Percentiles rank a stretch among this genome's conserved stretches.
Evolutionary conservation across 345 rosid genomes (phyloP).

Genomic region (Brassica juncea): DNA sequence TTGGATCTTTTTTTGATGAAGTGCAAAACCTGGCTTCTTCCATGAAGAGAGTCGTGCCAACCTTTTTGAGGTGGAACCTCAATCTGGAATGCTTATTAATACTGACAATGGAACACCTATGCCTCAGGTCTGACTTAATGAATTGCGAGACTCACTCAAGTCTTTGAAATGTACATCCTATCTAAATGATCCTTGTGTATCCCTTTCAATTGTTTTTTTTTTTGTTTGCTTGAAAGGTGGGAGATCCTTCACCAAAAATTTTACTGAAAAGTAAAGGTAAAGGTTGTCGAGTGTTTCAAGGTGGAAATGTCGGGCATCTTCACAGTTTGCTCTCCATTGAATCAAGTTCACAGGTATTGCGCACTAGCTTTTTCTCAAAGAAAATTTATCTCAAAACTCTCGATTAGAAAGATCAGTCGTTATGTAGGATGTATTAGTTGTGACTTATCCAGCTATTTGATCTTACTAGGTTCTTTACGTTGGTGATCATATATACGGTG

Average conservation of each 20-base stretch:
- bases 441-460: slow-evolving; percentile 6
- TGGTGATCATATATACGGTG: slow-evolving; percentile 99
- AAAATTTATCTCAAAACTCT: background rate
- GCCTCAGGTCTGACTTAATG: slow-evolving; percentile 66
- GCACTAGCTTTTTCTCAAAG: background rate
- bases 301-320: slow-evolving; percentile 95
- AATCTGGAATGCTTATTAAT: slow-evolving; percentile 84
- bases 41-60: slow-evolving; percentile 85
- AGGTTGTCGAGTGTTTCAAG: slow-evolving; percentile 76
- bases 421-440: background rate
- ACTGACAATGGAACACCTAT: slow-evolving; percentile 97
- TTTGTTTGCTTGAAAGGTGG: slow-evolving; percentile 55
- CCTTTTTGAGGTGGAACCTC: slow-evolving; percentile 89
- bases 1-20: slow-evolving; percentile 41
- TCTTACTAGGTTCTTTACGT: slow-evolving; percentile 84
- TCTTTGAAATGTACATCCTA: background rate
- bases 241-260: slow-evolving; percentile 51
- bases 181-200: background rate
- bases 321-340: slow-evolving; percentile 92
- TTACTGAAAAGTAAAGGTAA: slow-evolving; percentile 45
- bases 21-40: slow-evolving; percentile 97
- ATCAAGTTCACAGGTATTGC: slow-evolving; percentile 87
- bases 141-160: background rate
- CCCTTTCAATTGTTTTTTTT: background rate
- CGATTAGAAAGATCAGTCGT: background rate